phyloP scores from a whole-genome alignment of 1,284 basidiomycete species.

The Stereum hirsutum region DNA sequence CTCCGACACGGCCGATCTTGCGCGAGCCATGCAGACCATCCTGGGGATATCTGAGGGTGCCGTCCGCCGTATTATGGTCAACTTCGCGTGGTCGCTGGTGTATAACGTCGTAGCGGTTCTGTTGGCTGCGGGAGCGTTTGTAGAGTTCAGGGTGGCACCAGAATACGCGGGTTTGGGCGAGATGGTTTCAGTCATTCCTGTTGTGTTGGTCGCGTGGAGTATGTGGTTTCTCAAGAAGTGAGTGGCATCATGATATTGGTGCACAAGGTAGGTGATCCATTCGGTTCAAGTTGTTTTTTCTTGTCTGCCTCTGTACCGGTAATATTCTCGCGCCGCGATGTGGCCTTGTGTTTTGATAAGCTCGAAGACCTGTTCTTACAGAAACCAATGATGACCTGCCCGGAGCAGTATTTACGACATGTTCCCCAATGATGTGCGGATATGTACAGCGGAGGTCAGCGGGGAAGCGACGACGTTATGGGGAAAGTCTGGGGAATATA shows the following conservation, averaged over 20 bases:
- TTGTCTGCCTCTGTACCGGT: too few species aligned
- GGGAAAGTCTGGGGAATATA: too few species aligned
- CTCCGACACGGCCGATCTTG: slow-evolving; percentile 23
- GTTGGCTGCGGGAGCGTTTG: slow-evolving; percentile 41
- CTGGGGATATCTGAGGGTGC: slow-evolving; percentile 33
- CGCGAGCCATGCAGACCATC: slow-evolving; percentile 28
- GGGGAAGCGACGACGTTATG: too few species aligned
- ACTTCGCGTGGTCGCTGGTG: slow-evolving; percentile 37
- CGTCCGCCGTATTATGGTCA: slow-evolving; percentile 27
- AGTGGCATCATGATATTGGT: background rate
- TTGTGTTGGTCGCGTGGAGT: slow-evolving; percentile 25
- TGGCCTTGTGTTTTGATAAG: too few species aligned
- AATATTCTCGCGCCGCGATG: too few species aligned
- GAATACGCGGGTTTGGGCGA: slow-evolving; percentile 34
- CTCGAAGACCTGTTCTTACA: too few species aligned
- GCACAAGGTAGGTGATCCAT: too few species aligned
- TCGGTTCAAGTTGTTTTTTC: too few species aligned
- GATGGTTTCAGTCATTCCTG: slow-evolving; percentile 31
- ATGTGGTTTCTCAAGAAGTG: slow-evolving; percentile 12
- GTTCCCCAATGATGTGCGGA: too few species aligned
- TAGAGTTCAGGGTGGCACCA: slow-evolving; percentile 27
- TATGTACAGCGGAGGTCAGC: too few species aligned
- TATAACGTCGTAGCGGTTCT: slow-evolving; percentile 37
- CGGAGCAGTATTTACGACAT: too few species aligned
- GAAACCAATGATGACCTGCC: too few species aligned